phyloP scores from a whole-genome alignment of 148 eudicot species.

The Vaccinium corymbosum region DNA sequence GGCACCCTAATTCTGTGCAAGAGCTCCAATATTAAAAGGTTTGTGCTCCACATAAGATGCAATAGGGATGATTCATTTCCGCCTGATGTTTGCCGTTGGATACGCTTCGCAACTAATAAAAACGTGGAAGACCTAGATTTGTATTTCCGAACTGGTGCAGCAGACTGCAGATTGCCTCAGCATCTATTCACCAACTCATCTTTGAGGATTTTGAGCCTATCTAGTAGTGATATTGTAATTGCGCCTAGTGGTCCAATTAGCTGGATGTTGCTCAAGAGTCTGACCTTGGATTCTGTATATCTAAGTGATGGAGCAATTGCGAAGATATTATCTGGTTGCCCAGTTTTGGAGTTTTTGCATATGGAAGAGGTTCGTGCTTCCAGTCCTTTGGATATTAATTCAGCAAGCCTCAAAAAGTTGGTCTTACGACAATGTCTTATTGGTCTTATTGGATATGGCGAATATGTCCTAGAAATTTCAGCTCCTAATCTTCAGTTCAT shows the following conservation, averaged over 20 bases:
- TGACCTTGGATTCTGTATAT: not conserved
- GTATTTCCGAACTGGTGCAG: not conserved
- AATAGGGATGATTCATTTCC: not conserved
- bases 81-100: not conserved
- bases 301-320: not conserved
- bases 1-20: not conserved
- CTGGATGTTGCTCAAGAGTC: slow-evolving; percentile 2
- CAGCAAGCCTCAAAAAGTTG: not conserved
- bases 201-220: not conserved
- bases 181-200: slow-evolving; percentile 1
- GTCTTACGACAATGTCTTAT: not conserved
- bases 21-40: not conserved
- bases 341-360: not conserved
- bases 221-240: not conserved
- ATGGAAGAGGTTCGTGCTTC: not conserved
- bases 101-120: not conserved
- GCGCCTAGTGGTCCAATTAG: not conserved
- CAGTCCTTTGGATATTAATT: not conserved
- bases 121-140: not conserved
- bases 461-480: not conserved
- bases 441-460: not conserved
- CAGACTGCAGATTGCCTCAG: not conserved
- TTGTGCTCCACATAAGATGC: not conserved
- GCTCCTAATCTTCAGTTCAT: not conserved
- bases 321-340: not conserved